Percentiles rank a stretch among this genome's conserved stretches.
These are phyloP conservation scores for Acer campestre DNA, from an alignment of 345 rosid species.

Conservation along the genomic window DNA sequence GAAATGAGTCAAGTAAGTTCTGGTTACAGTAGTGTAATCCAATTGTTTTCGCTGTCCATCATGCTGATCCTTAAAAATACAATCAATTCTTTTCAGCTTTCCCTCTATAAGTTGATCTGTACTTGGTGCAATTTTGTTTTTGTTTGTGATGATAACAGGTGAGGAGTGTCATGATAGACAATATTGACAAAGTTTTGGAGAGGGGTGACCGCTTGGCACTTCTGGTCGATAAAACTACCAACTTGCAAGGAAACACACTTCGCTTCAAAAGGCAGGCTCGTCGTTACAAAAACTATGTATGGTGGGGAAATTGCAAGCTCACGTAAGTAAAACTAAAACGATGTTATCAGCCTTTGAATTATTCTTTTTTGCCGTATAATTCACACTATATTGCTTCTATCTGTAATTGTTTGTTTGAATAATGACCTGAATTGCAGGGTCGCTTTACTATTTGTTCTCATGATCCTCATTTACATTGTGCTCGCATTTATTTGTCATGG, in stretches of 20 bases:
- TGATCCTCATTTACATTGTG: conserved; percentile 34
- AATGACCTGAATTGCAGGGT: conserved; percentile 26
- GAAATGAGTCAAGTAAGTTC: conserved; percentile 51
- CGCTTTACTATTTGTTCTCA: conserved; percentile 24
- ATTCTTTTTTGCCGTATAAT: too few relatives aligned
- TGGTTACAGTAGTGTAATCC: neutral
- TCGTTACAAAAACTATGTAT: conserved; percentile 35
- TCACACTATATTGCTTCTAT: neutral
- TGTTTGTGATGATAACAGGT: conserved; percentile 30
- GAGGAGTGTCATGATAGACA: conserved; percentile 48
- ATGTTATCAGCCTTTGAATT: neutral
- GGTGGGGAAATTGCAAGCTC: conserved; percentile 56
- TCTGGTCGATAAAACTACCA: conserved; percentile 46
- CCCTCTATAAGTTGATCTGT: neutral
- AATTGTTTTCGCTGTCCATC: too few relatives aligned
- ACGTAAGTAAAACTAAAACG: conserved; percentile 29
- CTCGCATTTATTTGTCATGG: conserved; percentile 37
- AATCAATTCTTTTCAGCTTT: neutral
- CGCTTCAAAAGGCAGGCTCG: conserved; percentile 46
- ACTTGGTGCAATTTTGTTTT: neutral
- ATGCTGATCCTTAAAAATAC: neutral
- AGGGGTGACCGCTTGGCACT: conserved; percentile 53
- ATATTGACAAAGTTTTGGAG: conserved; percentile 51
- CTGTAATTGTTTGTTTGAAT: neutral
- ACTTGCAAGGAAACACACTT: conserved; percentile 42